Percentiles rank a stretch among this genome's conserved stretches.
Conservation (phyloP, 495 filamentous ascomycete species). For the Xylaria nigripes region DNA sequence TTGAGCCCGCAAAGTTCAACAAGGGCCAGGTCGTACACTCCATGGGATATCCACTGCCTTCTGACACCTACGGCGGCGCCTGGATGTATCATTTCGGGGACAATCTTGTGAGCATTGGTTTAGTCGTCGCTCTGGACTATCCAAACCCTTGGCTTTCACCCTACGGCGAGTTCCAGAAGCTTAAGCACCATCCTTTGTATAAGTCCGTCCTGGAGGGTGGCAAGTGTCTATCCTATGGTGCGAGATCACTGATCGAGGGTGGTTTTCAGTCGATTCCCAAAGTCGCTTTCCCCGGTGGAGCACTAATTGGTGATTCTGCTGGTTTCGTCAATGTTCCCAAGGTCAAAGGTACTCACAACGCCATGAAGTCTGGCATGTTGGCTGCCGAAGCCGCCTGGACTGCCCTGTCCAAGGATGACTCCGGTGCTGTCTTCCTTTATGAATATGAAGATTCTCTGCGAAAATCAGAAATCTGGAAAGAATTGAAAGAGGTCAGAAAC, state of each 20-base stretch:
- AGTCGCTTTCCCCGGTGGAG: slow-evolving; percentile 90
- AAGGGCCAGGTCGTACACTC: slow-evolving; percentile 82
- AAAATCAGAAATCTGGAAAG: slow-evolving; percentile 81
- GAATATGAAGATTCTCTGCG: slow-evolving; percentile 91
- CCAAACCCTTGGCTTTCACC: slow-evolving; percentile 94
- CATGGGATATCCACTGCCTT: slow-evolving; percentile 85
- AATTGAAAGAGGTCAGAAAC: slow-evolving; percentile 91
- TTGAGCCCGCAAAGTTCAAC: slow-evolving; percentile 84
- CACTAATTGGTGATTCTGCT: slow-evolving; percentile 90
- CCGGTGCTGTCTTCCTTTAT: slow-evolving; percentile 78
- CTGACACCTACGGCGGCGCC: slow-evolving; percentile 87
- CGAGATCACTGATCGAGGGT: slow-evolving; percentile 87
- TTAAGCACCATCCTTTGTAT: slow-evolving; percentile 95
- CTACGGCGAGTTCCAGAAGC: slow-evolving; percentile 94
- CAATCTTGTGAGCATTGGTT: slow-evolving; percentile 87
- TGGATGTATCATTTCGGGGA: slow-evolving; percentile 99
- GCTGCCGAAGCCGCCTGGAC: slow-evolving; percentile 82
- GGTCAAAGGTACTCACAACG: slow-evolving; percentile 96
- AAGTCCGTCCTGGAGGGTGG: slow-evolving; percentile 75
- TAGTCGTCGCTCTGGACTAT: slow-evolving; percentile 94
- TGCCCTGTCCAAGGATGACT: slow-evolving; percentile 54
- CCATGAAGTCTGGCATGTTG: slow-evolving; percentile 96
- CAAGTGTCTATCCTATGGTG: slow-evolving; percentile 96
- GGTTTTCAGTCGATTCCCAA: slow-evolving; percentile 97
- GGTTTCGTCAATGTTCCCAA: slow-evolving; percentile 98